phyloP scores from a whole-genome alignment of 2,329 filamentous ascomycete species.

The Penicillium sp. region DNA sequence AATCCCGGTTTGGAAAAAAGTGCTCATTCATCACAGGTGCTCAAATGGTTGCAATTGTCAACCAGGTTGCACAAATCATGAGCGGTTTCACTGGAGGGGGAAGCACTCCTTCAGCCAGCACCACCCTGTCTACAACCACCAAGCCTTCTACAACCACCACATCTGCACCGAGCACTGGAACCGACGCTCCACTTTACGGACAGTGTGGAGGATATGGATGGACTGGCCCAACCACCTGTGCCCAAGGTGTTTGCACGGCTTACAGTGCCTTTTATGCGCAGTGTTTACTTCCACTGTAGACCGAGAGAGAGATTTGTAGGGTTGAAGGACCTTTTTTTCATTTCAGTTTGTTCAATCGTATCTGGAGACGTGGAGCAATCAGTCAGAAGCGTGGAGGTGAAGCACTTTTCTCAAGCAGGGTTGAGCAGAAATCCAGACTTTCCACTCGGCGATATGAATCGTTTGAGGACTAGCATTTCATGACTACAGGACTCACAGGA shows the following conservation, averaged over 20 bases:
- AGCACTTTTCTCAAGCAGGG: too few relatives aligned
- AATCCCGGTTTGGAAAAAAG: too few relatives aligned
- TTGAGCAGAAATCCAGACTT: too few relatives aligned
- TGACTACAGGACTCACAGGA: too few relatives aligned
- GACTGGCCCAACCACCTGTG: conserved; percentile 2
- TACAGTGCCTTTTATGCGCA: neutral
- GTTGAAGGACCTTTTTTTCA: too few relatives aligned
- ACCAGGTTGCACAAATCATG: conserved; percentile 10
- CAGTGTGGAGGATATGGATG: conserved; percentile 2
- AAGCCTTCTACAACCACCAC: neutral
- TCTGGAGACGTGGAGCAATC: too few relatives aligned
- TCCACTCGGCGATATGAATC: too few relatives aligned
- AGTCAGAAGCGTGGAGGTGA: too few relatives aligned
- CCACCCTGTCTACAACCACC: neutral
- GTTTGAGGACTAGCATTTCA: too few relatives aligned
- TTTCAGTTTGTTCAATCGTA: too few relatives aligned
- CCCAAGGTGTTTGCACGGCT: neutral
- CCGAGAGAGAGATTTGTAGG: too few relatives aligned
- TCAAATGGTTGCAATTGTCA: conserved; percentile 15
- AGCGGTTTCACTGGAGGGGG: conserved; percentile 6
- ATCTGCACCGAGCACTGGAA: neutral
- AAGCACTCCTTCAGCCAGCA: neutral
- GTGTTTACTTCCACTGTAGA: neutral
- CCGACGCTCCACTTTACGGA: neutral
- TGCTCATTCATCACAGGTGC: neutral